A percentile compares a stretch with the other conserved stretches of the same genome.
Evolutionary conservation across 495 filamentous ascomycete species (phyloP).

Genomic region (Melanomma pulvis-pyrius): DNA sequence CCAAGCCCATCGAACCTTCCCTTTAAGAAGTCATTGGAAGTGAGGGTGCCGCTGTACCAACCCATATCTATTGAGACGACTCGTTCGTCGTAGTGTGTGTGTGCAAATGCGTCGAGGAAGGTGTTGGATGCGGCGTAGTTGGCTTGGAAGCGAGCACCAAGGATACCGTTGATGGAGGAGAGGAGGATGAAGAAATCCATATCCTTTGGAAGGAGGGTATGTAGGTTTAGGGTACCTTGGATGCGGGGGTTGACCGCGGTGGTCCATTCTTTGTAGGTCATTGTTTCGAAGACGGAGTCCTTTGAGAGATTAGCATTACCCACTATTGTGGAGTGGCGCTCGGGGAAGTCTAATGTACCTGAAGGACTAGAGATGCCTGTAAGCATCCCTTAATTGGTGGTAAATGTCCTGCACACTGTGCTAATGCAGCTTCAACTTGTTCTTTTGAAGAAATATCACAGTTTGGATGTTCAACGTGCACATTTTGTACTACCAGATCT

Average conservation of each 20-base stretch:
- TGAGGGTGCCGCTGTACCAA: too few species aligned
- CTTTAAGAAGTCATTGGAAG: too few species aligned
- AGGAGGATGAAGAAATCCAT: constrained; percentile 36
- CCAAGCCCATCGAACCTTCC: too few species aligned
- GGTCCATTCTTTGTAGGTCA: constrained; percentile 17
- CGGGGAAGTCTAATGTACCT: too few species aligned
- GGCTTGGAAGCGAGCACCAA: constrained; percentile 25
- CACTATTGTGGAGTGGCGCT: neutral
- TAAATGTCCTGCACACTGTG: neutral
- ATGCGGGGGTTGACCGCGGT: constrained; percentile 14
- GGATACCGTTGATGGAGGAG: constrained; percentile 17
- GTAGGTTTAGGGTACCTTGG: constrained; percentile 26
- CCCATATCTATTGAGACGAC: too few species aligned
- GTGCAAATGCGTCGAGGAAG: constrained; percentile 13
- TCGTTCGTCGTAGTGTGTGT: too few species aligned
- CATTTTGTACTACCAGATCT: neutral
- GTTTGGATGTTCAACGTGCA: too few species aligned
- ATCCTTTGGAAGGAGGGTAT: constrained; percentile 3
- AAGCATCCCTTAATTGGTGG: too few species aligned
- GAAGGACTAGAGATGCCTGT: too few species aligned
- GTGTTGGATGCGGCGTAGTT: constrained; percentile 32
- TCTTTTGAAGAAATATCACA: constrained; percentile 6
- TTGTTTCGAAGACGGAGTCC: neutral
- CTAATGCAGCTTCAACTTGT: neutral
- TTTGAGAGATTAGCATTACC: constrained; percentile 10